Evolutionary conservation across 768 basidiomycete genomes (phyloP), one percentile per base, ranked within the genome.

Genomic region (Boletus subcaerulescens): DNA sequence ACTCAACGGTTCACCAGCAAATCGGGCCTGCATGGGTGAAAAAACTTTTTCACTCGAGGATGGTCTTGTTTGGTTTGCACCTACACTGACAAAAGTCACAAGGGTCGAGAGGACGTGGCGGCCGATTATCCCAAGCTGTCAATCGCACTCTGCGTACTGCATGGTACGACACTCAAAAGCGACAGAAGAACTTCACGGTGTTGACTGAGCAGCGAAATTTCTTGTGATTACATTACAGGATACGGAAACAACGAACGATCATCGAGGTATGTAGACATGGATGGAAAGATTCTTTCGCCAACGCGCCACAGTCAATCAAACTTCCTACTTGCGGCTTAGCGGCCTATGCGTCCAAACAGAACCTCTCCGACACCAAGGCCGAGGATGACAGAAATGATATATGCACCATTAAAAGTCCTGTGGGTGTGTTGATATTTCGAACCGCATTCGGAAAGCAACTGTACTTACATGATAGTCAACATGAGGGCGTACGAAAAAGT

Each of bases 391-490:
- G 86, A 77, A 33, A 94, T 80, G 52, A 94, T 77, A 64, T 82
- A 95, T 26, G 82, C 86, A 5, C 80, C 86, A 60, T 93, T 85
- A 72, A 89, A 94, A 7, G 89, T 89, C 93, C 92, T 95, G 64
- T 51, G 58, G 43, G 57, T 11, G 36, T 38, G 65, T 59, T 40
- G 32, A 63, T 39, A 35, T 4, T 51, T 5, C 24, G 32, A 45
- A 14, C 33, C 26, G 11, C 44, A 13, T 48, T 38, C 31, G 56
- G 39, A 18, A 17, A 17, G 13, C 11, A 45, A 43, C 20, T 20
- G 9, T 35, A 42, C 85, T 71, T 70, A 91, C 90, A 93, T 92
- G 62, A 90, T 78, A 10, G 81, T 83, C 66, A 93, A 69, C 93
- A 96, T 95, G 53, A 95, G 78, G 5, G 76, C 60, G 60, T 91